Percentiles rank a stretch among this genome's conserved stretches.
These are phyloP conservation scores for Myotisia sp. DNA, from an alignment of 2,329 filamentous ascomycete genomes.

Conservation along the genomic window DNA sequence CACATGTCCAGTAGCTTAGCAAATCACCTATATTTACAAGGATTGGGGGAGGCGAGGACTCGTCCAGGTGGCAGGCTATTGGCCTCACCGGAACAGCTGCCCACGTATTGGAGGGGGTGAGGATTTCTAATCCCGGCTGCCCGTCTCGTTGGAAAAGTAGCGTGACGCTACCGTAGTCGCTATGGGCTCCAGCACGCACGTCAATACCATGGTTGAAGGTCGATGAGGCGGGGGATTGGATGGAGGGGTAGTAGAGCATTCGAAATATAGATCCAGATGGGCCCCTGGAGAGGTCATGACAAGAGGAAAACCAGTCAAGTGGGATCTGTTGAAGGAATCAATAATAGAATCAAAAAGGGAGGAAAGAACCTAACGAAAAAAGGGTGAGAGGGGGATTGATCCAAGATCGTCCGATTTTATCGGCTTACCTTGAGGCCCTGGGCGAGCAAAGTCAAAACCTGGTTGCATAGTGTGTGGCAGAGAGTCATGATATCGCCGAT, in stretches of 20 bases:
- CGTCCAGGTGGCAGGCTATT: not conserved
- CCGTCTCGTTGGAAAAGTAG: conserved; percentile 71
- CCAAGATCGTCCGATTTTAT: too few species aligned
- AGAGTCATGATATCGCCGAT: conserved; percentile 53
- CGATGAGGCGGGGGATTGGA: conserved; percentile 29
- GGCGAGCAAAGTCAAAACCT: conserved; percentile 62
- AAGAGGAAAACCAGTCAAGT: conserved; percentile 43
- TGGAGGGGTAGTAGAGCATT: conserved; percentile 57
- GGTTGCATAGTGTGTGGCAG: conserved; percentile 59
- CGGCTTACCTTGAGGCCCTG: conserved; percentile 53
- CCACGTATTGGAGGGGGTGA: conserved; percentile 45
- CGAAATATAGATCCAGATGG: conserved; percentile 49
- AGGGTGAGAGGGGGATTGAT: conserved; percentile 5
- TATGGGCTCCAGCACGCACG: conserved; percentile 80
- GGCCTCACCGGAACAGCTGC: conserved; percentile 54
- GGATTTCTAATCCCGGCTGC: conserved; percentile 76
- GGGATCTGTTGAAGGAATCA: conserved; percentile 23
- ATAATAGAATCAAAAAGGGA: too few species aligned
- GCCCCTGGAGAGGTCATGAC: conserved; percentile 41
- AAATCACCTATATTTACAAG: conserved; percentile 58
- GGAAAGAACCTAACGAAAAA: conserved; percentile 1
- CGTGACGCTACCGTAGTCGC: conserved; percentile 61
- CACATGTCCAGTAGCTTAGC: conserved; percentile 78
- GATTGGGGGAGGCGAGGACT: conserved; percentile 51
- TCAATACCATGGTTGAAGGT: conserved; percentile 41